Evolutionary conservation across 345 rosid genomes (phyloP).

Genomic region (Citrus glauca): DNA sequence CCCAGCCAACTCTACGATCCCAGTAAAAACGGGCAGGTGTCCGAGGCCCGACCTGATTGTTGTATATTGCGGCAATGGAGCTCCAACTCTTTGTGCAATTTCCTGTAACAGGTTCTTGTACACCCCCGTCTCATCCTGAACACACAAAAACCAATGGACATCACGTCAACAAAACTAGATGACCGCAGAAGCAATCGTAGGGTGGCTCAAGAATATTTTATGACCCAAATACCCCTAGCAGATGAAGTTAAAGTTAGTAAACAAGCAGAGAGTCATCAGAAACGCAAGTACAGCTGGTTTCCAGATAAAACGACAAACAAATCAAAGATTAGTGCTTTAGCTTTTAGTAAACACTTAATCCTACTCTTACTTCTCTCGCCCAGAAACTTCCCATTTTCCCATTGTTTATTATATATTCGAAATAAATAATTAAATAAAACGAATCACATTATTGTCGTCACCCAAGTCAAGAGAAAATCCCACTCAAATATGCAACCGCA

Average conservation of each 20-base stretch:
- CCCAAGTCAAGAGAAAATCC: slow-evolving; percentile 16
- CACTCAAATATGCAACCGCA: neutral
- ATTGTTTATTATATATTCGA: neutral
- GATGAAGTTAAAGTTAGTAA: neutral
- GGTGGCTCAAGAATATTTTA: neutral
- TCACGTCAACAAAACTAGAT: slow-evolving; percentile 1
- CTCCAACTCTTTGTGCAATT: slow-evolving; percentile 94
- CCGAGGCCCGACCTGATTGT: slow-evolving; percentile 95
- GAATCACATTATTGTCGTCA: slow-evolving; percentile 1
- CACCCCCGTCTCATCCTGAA: slow-evolving; percentile 98
- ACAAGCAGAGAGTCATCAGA: neutral
- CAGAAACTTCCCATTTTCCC: slow-evolving; percentile 11
- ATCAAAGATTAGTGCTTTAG: slow-evolving; percentile 9
- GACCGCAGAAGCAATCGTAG: too few species aligned
- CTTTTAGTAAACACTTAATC: neutral
- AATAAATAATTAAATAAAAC: neutral
- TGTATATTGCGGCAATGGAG: slow-evolving; percentile 84
- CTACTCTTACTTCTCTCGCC: neutral
- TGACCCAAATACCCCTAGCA: slow-evolving; percentile 23
- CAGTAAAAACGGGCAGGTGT: slow-evolving; percentile 93
- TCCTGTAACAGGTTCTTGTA: slow-evolving; percentile 96
- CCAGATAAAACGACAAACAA: slow-evolving; percentile 2
- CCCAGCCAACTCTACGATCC: slow-evolving; percentile 92
- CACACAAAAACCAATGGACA: slow-evolving; percentile 17
- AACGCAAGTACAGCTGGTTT: slow-evolving; percentile 17